These are phyloP conservation scores for Alternaria triticimaculans DNA, from an alignment of 2,329 filamentous ascomycete species.

Conservation along the genomic window DNA sequence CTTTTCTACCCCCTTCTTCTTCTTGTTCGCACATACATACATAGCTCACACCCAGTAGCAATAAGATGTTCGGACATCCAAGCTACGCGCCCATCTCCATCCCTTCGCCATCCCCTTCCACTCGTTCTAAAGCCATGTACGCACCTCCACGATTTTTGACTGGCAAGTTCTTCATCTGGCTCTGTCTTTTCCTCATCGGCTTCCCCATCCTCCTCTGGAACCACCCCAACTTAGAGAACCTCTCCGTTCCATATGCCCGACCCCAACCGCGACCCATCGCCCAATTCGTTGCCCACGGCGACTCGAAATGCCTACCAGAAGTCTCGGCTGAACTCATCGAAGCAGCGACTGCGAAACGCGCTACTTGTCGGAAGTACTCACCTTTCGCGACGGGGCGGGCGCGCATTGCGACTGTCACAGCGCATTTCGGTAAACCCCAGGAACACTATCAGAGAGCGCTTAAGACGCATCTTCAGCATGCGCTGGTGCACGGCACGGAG, in stretches of 20 bases:
- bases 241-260: slow-evolving; percentile 16
- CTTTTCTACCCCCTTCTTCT: background rate
- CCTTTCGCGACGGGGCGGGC: slow-evolving; percentile 15
- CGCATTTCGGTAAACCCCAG: slow-evolving; percentile 46
- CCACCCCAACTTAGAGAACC: background rate
- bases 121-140: background rate
- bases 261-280: slow-evolving; percentile 4
- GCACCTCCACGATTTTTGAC: background rate
- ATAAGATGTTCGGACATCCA: background rate
- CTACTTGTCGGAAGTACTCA: slow-evolving; percentile 22
- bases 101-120: background rate
- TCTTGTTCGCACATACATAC: background rate
- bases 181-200: slow-evolving; percentile 8
- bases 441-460: slow-evolving; percentile 52
- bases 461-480: slow-evolving; percentile 44
- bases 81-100: background rate
- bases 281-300: slow-evolving; percentile 22
- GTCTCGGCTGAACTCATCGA: slow-evolving; percentile 16
- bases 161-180: slow-evolving; percentile 4
- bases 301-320: slow-evolving; percentile 22
- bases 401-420: slow-evolving; percentile 49
- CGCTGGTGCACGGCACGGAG: slow-evolving; percentile 50
- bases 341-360: slow-evolving; percentile 18
- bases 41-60: background rate
- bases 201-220: slow-evolving; percentile 15